These are phyloP conservation scores for Hippophae gyantsensis DNA, from an alignment of 306 rosid species.

Conservation along the genomic window DNA sequence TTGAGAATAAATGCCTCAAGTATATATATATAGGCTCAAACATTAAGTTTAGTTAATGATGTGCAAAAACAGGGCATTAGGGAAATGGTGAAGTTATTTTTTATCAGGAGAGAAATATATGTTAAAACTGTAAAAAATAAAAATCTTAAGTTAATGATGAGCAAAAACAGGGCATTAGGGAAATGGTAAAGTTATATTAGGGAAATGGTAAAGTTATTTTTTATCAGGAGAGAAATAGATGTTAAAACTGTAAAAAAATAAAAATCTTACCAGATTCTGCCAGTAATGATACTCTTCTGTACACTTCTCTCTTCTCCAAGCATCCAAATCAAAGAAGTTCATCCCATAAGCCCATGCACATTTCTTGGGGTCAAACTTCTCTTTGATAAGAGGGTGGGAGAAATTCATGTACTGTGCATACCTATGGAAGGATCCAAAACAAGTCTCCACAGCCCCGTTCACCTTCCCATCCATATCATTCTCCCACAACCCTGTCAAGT, in stretches of 20 bases:
- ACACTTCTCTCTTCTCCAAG: constrained; percentile 79
- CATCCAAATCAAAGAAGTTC: constrained; percentile 87
- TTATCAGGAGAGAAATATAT: no score
- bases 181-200: no score
- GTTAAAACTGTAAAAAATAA: no score
- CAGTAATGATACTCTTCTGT: constrained; percentile 82
- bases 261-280: constrained; percentile 67
- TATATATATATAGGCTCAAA: no score
- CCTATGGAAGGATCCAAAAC: constrained; percentile 79
- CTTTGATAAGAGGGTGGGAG: constrained; percentile 78
- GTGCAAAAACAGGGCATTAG: no score
- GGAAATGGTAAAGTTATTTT: no score
- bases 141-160: no score
- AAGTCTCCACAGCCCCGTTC: constrained; percentile 87
- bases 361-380: constrained; percentile 65
- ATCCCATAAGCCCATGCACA: constrained; percentile 94
- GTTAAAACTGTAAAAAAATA: background rate
- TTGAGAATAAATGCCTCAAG: no score
- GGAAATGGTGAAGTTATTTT: no score
- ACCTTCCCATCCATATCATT: constrained; percentile 87
- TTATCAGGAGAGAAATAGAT: background rate
- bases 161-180: no score
- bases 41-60: no score
- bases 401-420: constrained; percentile 86
- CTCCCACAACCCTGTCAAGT: constrained; percentile 73